Evolutionary conservation across 2,329 filamentous ascomycete genomes (phyloP).

Genomic region (Aureobasidium sp.): DNA sequence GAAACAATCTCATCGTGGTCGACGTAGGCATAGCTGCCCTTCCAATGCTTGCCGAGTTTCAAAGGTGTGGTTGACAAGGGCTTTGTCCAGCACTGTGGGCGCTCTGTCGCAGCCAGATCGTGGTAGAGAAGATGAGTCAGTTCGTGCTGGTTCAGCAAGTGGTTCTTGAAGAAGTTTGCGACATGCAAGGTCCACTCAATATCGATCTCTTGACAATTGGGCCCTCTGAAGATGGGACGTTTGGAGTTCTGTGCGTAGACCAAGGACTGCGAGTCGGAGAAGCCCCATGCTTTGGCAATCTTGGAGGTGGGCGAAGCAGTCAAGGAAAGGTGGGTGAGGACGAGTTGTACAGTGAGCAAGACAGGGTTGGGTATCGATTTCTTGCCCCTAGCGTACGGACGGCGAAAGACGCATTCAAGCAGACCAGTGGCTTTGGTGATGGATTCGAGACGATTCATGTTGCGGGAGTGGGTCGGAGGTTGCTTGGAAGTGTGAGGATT

Average conservation of each 20-base stretch:
- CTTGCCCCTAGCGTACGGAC: neutral
- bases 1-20: conserved; percentile 24
- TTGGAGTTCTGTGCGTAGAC: conserved; percentile 34
- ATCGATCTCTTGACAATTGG: conserved; percentile 34
- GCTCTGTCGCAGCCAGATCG: neutral
- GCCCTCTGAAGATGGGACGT: conserved; percentile 37
- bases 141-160: conserved; percentile 38
- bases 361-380: neutral
- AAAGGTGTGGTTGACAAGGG: conserved; percentile 30
- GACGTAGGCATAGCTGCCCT: conserved; percentile 43
- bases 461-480: conserved; percentile 22
- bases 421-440: conserved; percentile 27
- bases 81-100: conserved; percentile 29
- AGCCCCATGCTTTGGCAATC: conserved; percentile 23
- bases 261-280: conserved; percentile 39
- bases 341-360: conserved; percentile 24
- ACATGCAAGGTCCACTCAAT: conserved; percentile 41
- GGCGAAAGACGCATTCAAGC: conserved; percentile 16
- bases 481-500: conserved; percentile 18
- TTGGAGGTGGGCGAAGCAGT: neutral
- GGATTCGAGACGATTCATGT: conserved; percentile 27
- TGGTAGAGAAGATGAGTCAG: neutral
- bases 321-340: conserved; percentile 23
- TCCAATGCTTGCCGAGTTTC: conserved; percentile 41
- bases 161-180: conserved; percentile 48